These are phyloP conservation scores for Paecilomyces sp. DNA, from an alignment of 2,329 filamentous ascomycete genomes.

Conservation along the genomic window DNA sequence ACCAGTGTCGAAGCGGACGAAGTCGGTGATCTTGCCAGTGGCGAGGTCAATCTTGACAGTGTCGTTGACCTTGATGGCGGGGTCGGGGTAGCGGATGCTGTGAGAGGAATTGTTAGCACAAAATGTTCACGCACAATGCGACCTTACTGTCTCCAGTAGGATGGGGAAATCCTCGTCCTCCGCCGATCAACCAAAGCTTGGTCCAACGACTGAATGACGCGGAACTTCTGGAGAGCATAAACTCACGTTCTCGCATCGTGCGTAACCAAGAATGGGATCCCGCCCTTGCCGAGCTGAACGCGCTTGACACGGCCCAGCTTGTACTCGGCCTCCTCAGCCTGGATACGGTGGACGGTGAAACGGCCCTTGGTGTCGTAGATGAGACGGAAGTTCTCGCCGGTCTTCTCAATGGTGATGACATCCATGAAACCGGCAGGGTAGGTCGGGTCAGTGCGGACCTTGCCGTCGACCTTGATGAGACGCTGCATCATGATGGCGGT, in stretches of 20 bases:
- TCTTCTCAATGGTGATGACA: conserved; percentile 99
- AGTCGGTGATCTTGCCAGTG: conserved; percentile 97
- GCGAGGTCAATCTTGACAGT: conserved; percentile 98
- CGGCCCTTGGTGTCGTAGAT: conserved; percentile 99
- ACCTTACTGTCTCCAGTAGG: conserved; percentile 27
- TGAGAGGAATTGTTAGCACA: conserved; percentile 24
- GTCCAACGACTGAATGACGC: conserved; percentile 99
- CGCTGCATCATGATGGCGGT: conserved; percentile 99
- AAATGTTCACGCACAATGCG: conserved; percentile 11
- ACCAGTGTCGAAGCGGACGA: conserved; percentile 98
- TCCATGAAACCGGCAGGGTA: conserved; percentile 99
- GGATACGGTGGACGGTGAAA: conserved; percentile 99
- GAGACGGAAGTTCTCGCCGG: conserved; percentile 99
- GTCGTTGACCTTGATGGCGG: conserved; percentile 98
- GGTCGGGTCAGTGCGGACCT: conserved; percentile 97
- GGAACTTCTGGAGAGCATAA: conserved; percentile 50
- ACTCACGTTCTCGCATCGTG: conserved; percentile 99
- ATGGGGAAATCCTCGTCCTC: conserved; percentile 25
- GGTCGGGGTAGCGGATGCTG: conserved; percentile 99
- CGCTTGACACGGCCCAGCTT: conserved; percentile 99
- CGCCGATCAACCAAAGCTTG: conserved; percentile 78
- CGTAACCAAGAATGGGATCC: conserved; percentile 99
- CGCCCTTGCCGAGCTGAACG: conserved; percentile 97
- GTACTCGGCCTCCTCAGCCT: conserved; percentile 97
- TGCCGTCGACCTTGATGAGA: conserved; percentile 98